Evolutionary conservation across 306 rosid species (phyloP), one percentile per base, ranked within the genome.

Genomic region (Gillenia trifoliata): DNA sequence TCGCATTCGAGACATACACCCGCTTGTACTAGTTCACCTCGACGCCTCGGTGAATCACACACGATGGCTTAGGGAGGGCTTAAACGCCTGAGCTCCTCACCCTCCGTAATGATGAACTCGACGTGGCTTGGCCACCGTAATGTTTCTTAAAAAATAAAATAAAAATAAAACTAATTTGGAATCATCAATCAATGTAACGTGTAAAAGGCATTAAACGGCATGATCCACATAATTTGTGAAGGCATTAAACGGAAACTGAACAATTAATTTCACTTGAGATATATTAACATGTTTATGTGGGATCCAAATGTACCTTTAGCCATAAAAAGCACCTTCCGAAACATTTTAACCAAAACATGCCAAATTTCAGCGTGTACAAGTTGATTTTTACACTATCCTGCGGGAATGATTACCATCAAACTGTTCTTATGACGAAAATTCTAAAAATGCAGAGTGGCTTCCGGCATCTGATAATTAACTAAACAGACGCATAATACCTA

Each of bases 391-490:
- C 66, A 57, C 62, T 25, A 36, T 70, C 66, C 15, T 8, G 41
- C 57, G 56, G 66, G 47, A 61, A 61, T 74, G 63, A 74, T 74
- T 74, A 62, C 66, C 54, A 55, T 25, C 52, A 57, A 57, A 56
- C 28, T 72, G 56, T 56, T 36, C 66, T 55, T 36, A 55, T 34
- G 36, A 59, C 13, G n/a, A 26, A 59, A 59, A 4, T 47, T 47
- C 52, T 47, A 16, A 47, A n/a, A 47, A 20, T 47, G 52, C 52
- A 47, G 52, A 47, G 52, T 47, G 20, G 52, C 20, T n/a, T 47
- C 52, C 8, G n/a, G n/a, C n/a, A 16, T 16, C 15, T 20, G 52
- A 47, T 15, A 47, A 47, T 4, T 47, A 5, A 16, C 3, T 47
- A 47, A 47, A 15, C 52, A 47, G 52, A 47, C 17, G 52, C 52